Conservation (phyloP, 805 yeast species). For the Schizosaccharomyces cryophilus region DNA sequence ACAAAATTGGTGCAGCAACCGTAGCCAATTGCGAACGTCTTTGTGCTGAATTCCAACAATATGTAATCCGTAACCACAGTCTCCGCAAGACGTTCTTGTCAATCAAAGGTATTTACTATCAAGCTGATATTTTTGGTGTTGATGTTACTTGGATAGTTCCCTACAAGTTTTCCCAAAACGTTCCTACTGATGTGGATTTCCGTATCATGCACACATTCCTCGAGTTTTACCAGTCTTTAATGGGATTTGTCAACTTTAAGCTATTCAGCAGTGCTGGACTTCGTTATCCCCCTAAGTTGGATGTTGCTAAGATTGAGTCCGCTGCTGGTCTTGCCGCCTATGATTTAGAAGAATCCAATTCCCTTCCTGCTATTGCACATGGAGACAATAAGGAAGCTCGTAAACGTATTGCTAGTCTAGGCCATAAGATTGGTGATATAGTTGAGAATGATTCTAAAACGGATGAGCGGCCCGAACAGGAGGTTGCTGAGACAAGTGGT, state of each 20-base stretch:
- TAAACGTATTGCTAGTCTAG: not conserved
- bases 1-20: constrained; percentile 49
- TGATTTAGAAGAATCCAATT: constrained; percentile 29
- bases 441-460: not conserved
- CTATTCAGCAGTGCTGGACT: constrained; percentile 66
- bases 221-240: constrained; percentile 79
- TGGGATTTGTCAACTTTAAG: constrained; percentile 68
- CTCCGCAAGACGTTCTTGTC: constrained; percentile 80
- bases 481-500: constrained; percentile 3
- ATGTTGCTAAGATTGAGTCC: constrained; percentile 46
- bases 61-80: constrained; percentile 58
- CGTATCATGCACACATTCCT: constrained; percentile 89
- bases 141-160: constrained; percentile 92
- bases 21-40: constrained; percentile 71
- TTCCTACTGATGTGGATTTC: constrained; percentile 85
- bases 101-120: constrained; percentile 89
- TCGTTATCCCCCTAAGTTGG: constrained; percentile 76
- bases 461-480: not conserved
- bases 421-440: not conserved
- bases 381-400: not conserved
- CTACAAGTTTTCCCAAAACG: constrained; percentile 84
- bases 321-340: constrained; percentile 76
- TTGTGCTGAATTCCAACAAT: constrained; percentile 90
- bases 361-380: not conserved
- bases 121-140: constrained; percentile 73